Base-by-base conservation (phyloP, 2,329 filamentous ascomycete genomes). In the Alternaria arborescens region DNA sequence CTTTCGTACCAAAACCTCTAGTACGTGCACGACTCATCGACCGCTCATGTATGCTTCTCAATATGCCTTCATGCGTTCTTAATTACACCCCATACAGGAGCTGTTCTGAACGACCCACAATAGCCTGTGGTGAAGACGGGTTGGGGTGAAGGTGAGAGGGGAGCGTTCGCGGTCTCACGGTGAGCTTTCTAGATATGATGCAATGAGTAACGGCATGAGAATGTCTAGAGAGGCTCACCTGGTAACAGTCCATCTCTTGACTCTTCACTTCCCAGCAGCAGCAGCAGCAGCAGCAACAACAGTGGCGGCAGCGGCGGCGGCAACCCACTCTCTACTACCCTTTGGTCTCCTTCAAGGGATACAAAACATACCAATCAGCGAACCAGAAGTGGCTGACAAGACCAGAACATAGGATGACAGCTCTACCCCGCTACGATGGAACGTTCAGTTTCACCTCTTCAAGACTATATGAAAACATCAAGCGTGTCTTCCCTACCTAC, bases 361-460 rank as follows among this genome's bases (percentile, higher is more conserved):
- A 40, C 20, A 44, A 1, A 24, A n/a, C 12, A 11, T 8, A 12
- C 2, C 1, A 11, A 10, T 3, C 5, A 12, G 2, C 20, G 16
- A 28, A 41, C 1, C 4, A 10, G 5, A 32, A 28, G 6, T 14
- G 20, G 10, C 34, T 57, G 16, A 51, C 7, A 1, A 20, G 4
- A 18, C 7, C 2, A 6, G 42, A 18, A 36, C 12, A 0, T 12
- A 42, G 7, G 3, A 57, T 60, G 58, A 8, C 34, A 12, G 18
- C 11, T 12, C 20, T 57, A 3, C 22, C 20, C 4, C 24, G 24
- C 16, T 60, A 57, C 4, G 8, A 52, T 16, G 53, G 47, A 6
- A 51, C 58, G 1, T 60, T 60, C n/a, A 57, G 58, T 20, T 60
- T 57, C n/a, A 30, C 42, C 4, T 41, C 58, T 5, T 57, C 53